Base-by-base conservation (phyloP, 352 stramenopile genomes). In the Globisporangium cederbergense region DNA sequence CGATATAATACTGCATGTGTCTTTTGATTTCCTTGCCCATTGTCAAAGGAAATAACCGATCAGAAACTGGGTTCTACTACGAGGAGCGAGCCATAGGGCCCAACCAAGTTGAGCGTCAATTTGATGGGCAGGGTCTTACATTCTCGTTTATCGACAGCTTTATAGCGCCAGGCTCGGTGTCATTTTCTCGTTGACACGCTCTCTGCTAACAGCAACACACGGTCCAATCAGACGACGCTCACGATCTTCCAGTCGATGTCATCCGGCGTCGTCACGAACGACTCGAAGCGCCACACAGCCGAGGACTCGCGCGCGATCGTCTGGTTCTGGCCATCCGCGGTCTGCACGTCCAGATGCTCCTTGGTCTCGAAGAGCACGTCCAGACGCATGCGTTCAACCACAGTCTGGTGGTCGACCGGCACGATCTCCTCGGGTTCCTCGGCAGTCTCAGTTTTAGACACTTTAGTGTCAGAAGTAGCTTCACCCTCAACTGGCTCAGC, bases 211-310 rank as follows among this genome's bases (percentile, higher is more conserved):
- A 25, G 22, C 22, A 25, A 25, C 22, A 25, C 22, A 25, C 22
- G 22, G 22, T 25, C 22, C 22, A 25, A 25, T 61, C 16, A 66
- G 53, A 58, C 43, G 4, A 79, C 73, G 38, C 34, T 76, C 10
- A 69, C 67, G 49, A 91, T 86, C 20, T 79, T 79, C 82, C 82
- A 91, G 63, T 88, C 79, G 14, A 91, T 60, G 49, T 89, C 72
- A 16, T 87, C 78, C 0, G 75, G 75, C 3, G 68, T 65, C 4
- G 79, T 88, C 30, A 89, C 78, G 25, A 71, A 59, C 13, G 82
- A 91, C 67, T 88, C 82, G 45, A 89, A 89, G 59, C 67, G 67
- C 73, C 73, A 80, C 11, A 78, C 47, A 18, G 70, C 71, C 3
- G 72, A 61, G 36, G 68, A 73, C 36, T 78, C 68, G 16, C 68